Base-by-base conservation (phyloP, 2,329 filamentous ascomycete species). In the Arachnomyces sp. region DNA sequence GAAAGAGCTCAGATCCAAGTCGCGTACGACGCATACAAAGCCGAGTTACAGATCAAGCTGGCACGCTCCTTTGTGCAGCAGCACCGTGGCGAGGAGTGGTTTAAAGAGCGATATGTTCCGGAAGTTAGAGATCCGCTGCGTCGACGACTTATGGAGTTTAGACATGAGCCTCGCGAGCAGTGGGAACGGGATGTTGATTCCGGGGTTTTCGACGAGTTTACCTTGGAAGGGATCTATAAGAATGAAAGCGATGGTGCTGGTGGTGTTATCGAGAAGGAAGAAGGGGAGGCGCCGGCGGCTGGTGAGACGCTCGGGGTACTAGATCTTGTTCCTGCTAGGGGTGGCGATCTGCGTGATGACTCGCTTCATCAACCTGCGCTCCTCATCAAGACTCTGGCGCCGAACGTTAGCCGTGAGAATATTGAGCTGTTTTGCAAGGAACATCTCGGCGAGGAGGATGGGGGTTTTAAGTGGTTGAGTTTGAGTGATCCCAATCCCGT, bases 341-440 rank as follows among this genome's bases (percentile, higher is more conserved):
- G 85, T 18, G 86, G 85, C 36, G 90, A 96, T 49, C 76, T 96
- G 38, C 81, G 87, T 29, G 92, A 98, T 56, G 89, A 95, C 51
- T 85, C 84, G 36, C 76, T 92, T 25, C 81, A 83, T 50, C 87
- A 94, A 60, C 92, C 92, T 11, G 95, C 93, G 0, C 74, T 98
- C 13, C 77, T 98, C 34, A 95, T 98, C 72, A 98, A 98, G 70
- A 98, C 92, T 0, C 88, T 98, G 55, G 90, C 92, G 3, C 92
- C 92, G 6, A 94, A 93, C 44, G 92, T 98, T 47, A 95, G 87
- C 55, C 84, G 92, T 30, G 80, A 85, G 36, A 96, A 95, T 55
- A 77, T 98, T 14, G 92, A 98, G 62, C 81, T 81, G 2, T 95
- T 96, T 55, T 95, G 89, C 65, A 92, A 88, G 57, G 89, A 95